Base-by-base conservation (phyloP, 345 rosid species). In the Bruguiera sexangula region DNA sequence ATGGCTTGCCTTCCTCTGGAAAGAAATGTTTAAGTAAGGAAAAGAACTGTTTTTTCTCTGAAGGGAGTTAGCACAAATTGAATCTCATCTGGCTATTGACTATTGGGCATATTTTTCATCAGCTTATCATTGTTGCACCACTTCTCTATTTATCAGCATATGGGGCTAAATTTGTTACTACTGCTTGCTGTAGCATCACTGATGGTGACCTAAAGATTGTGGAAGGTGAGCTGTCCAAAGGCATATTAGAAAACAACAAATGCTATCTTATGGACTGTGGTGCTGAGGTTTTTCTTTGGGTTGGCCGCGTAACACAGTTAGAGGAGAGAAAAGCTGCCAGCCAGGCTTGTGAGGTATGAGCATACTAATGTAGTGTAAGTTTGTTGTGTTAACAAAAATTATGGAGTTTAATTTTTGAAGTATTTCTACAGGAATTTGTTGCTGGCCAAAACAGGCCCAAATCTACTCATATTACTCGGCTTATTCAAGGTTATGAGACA, bases 401-500 rank as follows among this genome's bases (percentile, higher is more conserved):
- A 57, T 66, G 39, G 57, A 54, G 77, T 75, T 62, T 82, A 68
- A 82, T 58, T 51, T 77, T 50, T 31, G 5, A 57, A 36, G 55
- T 69, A 39, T 83, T 30, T 80, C 39, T 84, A 63, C 90, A 96
- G 99, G 91, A 86, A 62, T 89, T 90, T 75, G 30, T 92, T 82
- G 70, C 86, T 39, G 78, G 86, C 82, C 90, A 90, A 83, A 85
- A 76, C 82, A 86, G 91, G 88, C 94, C 99, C 77, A 92, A 88
- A 82, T 75, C 94, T 78, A 89, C 91, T 48, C 85, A 88, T 30
- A 65, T 89, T 63, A 90, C 94, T 51, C 88, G 87, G 56, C 78
- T 96, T 69, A 88, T 89, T 79, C 99, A 96, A 84, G 96, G 99
- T 68, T 87, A 96, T 81, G 99, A 96, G 82, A 84, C 96, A 50